phyloP scores from a whole-genome alignment of 148 eudicot genomes.

The Chenopodium album region DNA sequence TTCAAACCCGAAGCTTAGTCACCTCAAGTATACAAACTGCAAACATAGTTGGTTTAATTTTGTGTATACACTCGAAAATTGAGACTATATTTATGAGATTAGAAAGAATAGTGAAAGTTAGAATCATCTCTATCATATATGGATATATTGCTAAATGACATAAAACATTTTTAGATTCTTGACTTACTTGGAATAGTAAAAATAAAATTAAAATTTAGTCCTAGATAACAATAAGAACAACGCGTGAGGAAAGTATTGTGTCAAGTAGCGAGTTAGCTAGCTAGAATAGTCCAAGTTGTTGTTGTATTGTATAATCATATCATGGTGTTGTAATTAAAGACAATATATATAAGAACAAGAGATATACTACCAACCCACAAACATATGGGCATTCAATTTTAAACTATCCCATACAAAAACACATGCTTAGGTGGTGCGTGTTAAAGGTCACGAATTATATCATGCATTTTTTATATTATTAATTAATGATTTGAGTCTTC shows the following conservation, averaged over 20 bases:
- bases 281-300: constrained; percentile 6
- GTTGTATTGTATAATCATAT: not conserved
- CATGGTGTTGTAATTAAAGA: not conserved
- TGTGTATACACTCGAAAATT: no score
- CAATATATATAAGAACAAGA: constrained; percentile 20
- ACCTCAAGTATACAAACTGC: no score
- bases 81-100: no score
- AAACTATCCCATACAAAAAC: constrained; percentile 10
- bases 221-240: not conserved
- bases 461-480: constrained; percentile 19
- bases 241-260: not conserved
- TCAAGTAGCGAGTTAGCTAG: constrained; percentile 5
- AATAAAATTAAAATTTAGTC: no score
- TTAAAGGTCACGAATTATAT: constrained; percentile 19
- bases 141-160: no score
- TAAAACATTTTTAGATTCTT: no score
- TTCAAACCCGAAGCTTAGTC: no score
- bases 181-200: no score
- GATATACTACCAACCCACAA: constrained; percentile 11
- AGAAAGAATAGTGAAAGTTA: no score
- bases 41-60: no score
- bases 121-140: no score
- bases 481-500: not conserved
- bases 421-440: constrained; percentile 19
- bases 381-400: constrained; percentile 3